These are phyloP conservation scores for Tylopilus cervinicoccineus DNA, from an alignment of 768 basidiomycete genomes.

Conservation along the genomic window DNA sequence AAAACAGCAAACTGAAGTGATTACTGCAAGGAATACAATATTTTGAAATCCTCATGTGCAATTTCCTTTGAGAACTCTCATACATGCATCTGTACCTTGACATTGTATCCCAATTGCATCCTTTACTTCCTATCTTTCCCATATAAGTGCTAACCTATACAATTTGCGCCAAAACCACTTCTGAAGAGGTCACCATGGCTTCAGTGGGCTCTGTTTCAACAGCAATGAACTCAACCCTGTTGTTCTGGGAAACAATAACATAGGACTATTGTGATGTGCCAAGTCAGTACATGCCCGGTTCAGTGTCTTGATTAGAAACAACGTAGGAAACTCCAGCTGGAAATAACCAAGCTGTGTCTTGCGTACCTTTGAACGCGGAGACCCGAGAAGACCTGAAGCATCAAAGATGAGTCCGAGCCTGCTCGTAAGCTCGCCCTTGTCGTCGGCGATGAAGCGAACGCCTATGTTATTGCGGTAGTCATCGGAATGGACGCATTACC, in stretches of 20 bases:
- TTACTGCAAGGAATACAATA: too few species aligned
- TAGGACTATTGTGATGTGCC: slow-evolving; percentile 38
- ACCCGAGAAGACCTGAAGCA: slow-evolving; percentile 58
- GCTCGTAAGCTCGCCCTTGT: slow-evolving; percentile 54
- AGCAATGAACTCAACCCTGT: slow-evolving; percentile 49
- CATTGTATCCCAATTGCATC: neutral
- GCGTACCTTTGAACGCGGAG: slow-evolving; percentile 59
- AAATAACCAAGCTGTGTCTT: too few species aligned
- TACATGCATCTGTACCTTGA: neutral
- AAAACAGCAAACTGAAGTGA: too few species aligned
- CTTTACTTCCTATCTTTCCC: neutral
- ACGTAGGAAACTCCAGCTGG: neutral
- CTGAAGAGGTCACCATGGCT: slow-evolving; percentile 51
- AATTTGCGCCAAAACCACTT: slow-evolving; percentile 39
- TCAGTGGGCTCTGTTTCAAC: slow-evolving; percentile 47
- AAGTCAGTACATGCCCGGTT: neutral
- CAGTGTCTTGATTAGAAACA: neutral
- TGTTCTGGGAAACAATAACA: slow-evolving; percentile 54
- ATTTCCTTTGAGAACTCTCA: neutral
- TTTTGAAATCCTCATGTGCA: neutral
- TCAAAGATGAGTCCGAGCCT: slow-evolving; percentile 59
- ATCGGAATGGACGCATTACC: slow-evolving; percentile 1
- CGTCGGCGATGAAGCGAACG: slow-evolving; percentile 64
- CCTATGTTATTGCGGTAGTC: slow-evolving; percentile 27
- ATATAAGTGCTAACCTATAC: neutral